Conservation (phyloP, 768 basidiomycete species). For the Pisolithus microcarpus region DNA sequence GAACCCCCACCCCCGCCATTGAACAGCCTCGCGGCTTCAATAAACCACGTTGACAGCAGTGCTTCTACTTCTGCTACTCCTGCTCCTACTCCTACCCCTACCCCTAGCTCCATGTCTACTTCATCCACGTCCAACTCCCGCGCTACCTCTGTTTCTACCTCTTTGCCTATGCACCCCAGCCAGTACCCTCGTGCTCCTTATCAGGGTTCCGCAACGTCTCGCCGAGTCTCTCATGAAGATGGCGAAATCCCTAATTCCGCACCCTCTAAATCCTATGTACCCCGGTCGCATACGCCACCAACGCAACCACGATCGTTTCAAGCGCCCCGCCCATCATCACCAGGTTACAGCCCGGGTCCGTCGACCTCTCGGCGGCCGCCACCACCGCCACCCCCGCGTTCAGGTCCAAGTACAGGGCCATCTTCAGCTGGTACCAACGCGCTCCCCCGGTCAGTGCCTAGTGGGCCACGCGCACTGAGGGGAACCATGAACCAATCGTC, state of each 20-base stretch:
- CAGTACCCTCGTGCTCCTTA: background rate
- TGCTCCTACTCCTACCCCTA: slow-evolving; percentile 7
- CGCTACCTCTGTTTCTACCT: slow-evolving; percentile 15
- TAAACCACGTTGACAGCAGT: slow-evolving; percentile 4
- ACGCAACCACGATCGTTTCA: slow-evolving; percentile 44
- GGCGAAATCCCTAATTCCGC: slow-evolving; percentile 42
- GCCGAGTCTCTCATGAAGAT: slow-evolving; percentile 41
- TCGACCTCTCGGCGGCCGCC: slow-evolving; percentile 18
- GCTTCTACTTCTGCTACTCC: background rate
- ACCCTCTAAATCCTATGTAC: slow-evolving; percentile 29
- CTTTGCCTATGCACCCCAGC: slow-evolving; percentile 2
- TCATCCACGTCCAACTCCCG: slow-evolving; percentile 15
- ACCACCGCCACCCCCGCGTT: slow-evolving; percentile 20
- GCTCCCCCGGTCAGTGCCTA: slow-evolving; percentile 30
- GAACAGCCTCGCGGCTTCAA: slow-evolving; percentile 11
- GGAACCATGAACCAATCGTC: slow-evolving; percentile 19
- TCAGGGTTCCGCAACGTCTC: slow-evolving; percentile 12
- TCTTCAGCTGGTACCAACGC: slow-evolving; percentile 13
- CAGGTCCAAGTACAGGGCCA: slow-evolving; percentile 20
- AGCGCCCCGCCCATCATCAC: slow-evolving; percentile 18
- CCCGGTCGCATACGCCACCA: slow-evolving; percentile 38
- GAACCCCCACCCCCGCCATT: slow-evolving; percentile 28
- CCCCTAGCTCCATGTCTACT: slow-evolving; percentile 20
- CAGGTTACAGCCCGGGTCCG: slow-evolving; percentile 18
- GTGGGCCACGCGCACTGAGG: slow-evolving; percentile 35